Evolutionary conservation across 441 rosid species (phyloP).

Genomic region (Pelargonium hybrid): DNA sequence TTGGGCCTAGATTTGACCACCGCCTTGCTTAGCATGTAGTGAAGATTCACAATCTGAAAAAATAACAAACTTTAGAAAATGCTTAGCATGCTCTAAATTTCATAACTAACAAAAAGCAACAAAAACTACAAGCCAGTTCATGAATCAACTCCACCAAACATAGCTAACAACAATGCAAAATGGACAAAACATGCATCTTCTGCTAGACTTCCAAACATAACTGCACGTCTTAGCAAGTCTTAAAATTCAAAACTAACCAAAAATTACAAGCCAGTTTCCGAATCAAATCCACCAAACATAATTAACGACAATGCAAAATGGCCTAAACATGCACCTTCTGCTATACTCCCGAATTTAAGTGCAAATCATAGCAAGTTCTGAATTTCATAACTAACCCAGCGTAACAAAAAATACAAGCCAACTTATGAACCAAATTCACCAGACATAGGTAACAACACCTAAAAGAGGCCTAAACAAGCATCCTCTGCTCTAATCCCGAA

Average conservation of each 20-base stretch:
- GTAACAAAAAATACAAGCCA: background rate
- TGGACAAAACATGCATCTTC: background rate
- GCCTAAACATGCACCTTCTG: too few relatives aligned
- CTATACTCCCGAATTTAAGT: too few relatives aligned
- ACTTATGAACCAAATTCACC: background rate
- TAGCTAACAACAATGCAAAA: background rate
- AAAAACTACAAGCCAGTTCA: background rate
- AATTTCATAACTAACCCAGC: background rate
- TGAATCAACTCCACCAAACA: background rate
- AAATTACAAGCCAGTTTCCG: too few relatives aligned
- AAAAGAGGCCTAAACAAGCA: background rate
- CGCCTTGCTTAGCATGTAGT: constrained; percentile 70
- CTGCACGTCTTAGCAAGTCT: too few relatives aligned
- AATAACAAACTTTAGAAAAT: background rate
- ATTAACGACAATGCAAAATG: too few relatives aligned
- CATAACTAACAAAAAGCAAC: background rate
- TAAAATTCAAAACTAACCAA: too few relatives aligned
- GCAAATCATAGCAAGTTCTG: background rate
- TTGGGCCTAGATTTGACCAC: constrained; percentile 54
- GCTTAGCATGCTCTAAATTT: background rate
- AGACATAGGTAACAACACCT: background rate
- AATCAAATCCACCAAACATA: too few relatives aligned
- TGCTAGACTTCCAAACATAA: background rate
- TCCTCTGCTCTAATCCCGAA: background rate
- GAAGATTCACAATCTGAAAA: constrained; percentile 83